phyloP scores from a whole-genome alignment of 1,284 basidiomycete species.

The Ustilago trichophora region DNA sequence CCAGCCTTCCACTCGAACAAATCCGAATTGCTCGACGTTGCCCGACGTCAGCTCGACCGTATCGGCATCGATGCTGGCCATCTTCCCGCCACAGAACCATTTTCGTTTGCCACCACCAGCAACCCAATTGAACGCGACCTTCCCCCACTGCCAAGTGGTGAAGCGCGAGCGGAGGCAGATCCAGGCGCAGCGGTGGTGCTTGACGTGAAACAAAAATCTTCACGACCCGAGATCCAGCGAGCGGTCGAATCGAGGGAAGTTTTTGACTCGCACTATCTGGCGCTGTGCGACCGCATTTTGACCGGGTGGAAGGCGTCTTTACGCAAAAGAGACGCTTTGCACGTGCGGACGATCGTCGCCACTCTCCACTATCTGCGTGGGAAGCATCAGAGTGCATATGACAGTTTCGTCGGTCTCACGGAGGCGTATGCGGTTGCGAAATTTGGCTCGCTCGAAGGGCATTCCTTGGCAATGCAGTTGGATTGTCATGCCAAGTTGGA shows the following conservation, averaged over 20 bases:
- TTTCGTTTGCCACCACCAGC: too few species aligned
- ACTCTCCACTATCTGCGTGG: slow-evolving; percentile 74
- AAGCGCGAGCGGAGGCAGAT: slow-evolving; percentile 1
- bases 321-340: slow-evolving; percentile 82
- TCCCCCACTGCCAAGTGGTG: slow-evolving; percentile 19
- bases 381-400: slow-evolving; percentile 20
- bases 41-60: slow-evolving; percentile 79
- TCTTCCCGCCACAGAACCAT: slow-evolving; percentile 78
- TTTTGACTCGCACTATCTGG: slow-evolving; percentile 58
- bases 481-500: slow-evolving; percentile 73
- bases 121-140: slow-evolving; percentile 35
- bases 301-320: slow-evolving; percentile 80
- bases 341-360: slow-evolving; percentile 82
- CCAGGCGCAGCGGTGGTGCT: slow-evolving; percentile 7
- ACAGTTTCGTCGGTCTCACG: slow-evolving; percentile 21
- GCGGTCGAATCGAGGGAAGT: slow-evolving; percentile 71
- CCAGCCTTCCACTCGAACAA: slow-evolving; percentile 69
- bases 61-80: slow-evolving; percentile 79
- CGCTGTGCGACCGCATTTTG: slow-evolving; percentile 79
- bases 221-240: slow-evolving; percentile 73
- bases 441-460: slow-evolving; percentile 80
- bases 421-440: slow-evolving; percentile 71
- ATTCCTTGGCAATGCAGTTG: slow-evolving; percentile 77
- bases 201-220: slow-evolving; percentile 16
- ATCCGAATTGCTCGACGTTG: slow-evolving; percentile 82